A percentile compares a stretch with the other conserved stretches of the same genome.
Conservation (phyloP, 352 stramenopile species). For the Phytophthora tentaculata region DNA sequence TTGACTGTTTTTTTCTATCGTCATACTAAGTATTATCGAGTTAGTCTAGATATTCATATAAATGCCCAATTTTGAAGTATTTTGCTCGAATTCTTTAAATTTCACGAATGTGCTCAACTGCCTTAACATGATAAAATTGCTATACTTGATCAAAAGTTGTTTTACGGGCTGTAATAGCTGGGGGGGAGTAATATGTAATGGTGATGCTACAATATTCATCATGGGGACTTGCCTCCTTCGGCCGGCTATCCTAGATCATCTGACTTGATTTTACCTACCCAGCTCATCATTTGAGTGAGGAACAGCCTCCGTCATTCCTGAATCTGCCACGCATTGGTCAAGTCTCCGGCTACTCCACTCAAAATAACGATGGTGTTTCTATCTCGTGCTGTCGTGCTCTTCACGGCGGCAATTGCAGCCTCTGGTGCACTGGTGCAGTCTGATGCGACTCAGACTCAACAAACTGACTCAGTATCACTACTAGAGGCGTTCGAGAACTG, state of each 20-base stretch:
- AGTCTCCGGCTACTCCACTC: constrained; percentile 12
- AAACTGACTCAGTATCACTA: constrained; percentile 12
- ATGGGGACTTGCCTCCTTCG: neutral
- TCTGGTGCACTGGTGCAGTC: constrained; percentile 19
- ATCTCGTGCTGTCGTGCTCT: constrained; percentile 18
- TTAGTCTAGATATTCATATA: too few relatives aligned
- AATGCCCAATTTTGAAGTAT: too few relatives aligned
- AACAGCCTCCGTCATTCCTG: constrained; percentile 20
- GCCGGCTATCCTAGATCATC: neutral
- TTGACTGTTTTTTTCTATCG: too few relatives aligned
- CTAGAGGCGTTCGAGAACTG: constrained; percentile 38
- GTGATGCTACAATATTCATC: too few relatives aligned
- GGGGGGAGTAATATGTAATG: too few relatives aligned
- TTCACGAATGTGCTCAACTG: too few relatives aligned
- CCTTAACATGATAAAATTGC: too few relatives aligned
- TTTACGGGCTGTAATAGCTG: too few relatives aligned
- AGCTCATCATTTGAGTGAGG: neutral
- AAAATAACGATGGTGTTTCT: constrained; percentile 25
- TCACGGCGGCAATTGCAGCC: constrained; percentile 19
- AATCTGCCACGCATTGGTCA: constrained; percentile 21
- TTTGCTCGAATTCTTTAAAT: too few relatives aligned
- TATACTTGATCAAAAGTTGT: too few relatives aligned
- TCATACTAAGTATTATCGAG: too few relatives aligned
- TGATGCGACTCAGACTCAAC: constrained; percentile 5
- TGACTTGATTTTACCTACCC: constrained; percentile 13